Evolutionary conservation across 306 rosid species (phyloP).

Genomic region (Mimosa pudica): DNA sequence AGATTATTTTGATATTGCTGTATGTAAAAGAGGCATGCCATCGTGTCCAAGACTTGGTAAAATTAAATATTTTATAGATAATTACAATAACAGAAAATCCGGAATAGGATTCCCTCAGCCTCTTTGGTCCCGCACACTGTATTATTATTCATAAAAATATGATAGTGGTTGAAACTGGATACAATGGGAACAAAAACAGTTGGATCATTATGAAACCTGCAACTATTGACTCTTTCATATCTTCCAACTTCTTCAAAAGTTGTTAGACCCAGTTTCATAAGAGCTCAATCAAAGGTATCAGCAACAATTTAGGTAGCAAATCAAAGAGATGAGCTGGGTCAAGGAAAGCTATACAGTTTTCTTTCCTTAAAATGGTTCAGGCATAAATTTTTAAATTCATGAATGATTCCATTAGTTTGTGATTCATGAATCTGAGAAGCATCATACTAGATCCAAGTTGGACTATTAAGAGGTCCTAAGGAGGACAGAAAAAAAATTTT

Average conservation of each 20-base stretch:
- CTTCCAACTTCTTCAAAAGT: slow-evolving; percentile 7
- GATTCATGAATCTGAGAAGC: not conserved
- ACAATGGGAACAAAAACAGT: slow-evolving; percentile 34
- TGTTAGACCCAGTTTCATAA: slow-evolving; percentile 13
- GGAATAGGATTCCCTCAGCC: slow-evolving; percentile 6
- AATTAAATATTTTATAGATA: not conserved
- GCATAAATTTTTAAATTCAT: not conserved
- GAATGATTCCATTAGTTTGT: not conserved
- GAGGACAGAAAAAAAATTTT: not conserved
- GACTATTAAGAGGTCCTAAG: not conserved
- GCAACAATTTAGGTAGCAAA: not conserved
- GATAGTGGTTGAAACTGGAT: slow-evolving; percentile 38
- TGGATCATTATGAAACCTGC: slow-evolving; percentile 19
- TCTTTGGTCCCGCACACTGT: not conserved
- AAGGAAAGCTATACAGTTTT: slow-evolving; percentile 4
- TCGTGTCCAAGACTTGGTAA: slow-evolving; percentile 48
- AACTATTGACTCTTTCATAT: slow-evolving; percentile 46
- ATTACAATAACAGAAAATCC: slow-evolving; percentile 30
- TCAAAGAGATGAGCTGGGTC: slow-evolving; percentile 31
- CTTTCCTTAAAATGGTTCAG: not conserved
- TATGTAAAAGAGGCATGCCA: slow-evolving; percentile 12
- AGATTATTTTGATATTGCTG: not conserved
- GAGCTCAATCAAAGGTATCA: slow-evolving; percentile 17
- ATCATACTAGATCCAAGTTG: not conserved
- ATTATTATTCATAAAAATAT: slow-evolving; percentile 12